phyloP scores from a whole-genome alignment of 2,329 filamentous ascomycete species.

The Diplocarpon rosae region DNA sequence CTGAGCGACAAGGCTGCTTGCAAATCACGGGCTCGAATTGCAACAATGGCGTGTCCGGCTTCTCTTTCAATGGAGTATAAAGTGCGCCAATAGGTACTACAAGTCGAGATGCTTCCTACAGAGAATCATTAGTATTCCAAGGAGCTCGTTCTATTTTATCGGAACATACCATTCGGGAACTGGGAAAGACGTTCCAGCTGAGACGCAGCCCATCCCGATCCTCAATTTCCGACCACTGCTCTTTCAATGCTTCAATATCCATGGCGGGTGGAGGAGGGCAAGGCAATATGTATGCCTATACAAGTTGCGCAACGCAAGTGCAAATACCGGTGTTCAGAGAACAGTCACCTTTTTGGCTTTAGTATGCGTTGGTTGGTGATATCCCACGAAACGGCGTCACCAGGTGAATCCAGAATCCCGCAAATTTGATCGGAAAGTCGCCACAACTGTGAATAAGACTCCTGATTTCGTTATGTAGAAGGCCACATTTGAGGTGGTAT shows the following conservation, averaged over 20 bases:
- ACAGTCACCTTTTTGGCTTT: too few relatives aligned
- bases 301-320: too few relatives aligned
- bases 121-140: slow-evolving; percentile 20
- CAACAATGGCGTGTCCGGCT: slow-evolving; percentile 75
- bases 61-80: slow-evolving; percentile 93
- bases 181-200: slow-evolving; percentile 98
- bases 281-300: too few relatives aligned
- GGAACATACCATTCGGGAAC: slow-evolving; percentile 77
- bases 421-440: too few relatives aligned
- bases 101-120: slow-evolving; percentile 80
- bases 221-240: slow-evolving; percentile 58
- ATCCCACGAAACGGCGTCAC: too few relatives aligned
- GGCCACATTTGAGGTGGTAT: slow-evolving; percentile 2
- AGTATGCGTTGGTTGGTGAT: too few relatives aligned
- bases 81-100: slow-evolving; percentile 93
- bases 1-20: slow-evolving; percentile 90
- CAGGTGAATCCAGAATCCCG: too few relatives aligned
- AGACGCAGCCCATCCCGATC: slow-evolving; percentile 91
- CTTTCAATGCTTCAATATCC: slow-evolving; percentile 26
- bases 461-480: neutral
- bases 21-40: slow-evolving; percentile 96
- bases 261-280: slow-evolving; percentile 8
- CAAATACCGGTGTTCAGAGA: too few relatives aligned
- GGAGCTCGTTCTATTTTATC: neutral
- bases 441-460: too few relatives aligned